Evolutionary conservation across 1,284 basidiomycete species (phyloP).

Genomic region (Neotropicomus parvogracilis): DNA sequence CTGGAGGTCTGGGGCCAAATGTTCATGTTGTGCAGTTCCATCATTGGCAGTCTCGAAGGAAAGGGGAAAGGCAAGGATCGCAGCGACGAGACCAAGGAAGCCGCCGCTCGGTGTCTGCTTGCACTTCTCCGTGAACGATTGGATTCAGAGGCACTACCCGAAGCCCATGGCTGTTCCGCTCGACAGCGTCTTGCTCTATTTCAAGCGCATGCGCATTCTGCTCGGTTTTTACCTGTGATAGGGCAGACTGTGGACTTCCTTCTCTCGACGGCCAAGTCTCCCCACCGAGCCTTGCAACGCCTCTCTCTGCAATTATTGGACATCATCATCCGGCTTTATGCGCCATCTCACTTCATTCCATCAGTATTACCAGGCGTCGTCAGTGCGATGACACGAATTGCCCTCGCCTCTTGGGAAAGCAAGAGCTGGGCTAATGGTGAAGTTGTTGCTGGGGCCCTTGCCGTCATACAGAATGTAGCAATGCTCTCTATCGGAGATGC

Average conservation of each 20-base stretch:
- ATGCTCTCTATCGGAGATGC: slow-evolving; percentile 60
- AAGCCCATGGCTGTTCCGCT: slow-evolving; percentile 24
- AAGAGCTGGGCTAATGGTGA: slow-evolving; percentile 65
- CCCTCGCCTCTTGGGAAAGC: slow-evolving; percentile 49
- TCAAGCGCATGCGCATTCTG: slow-evolving; percentile 44
- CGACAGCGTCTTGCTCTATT: slow-evolving; percentile 43
- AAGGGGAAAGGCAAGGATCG: slow-evolving; percentile 60
- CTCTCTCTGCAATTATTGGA: slow-evolving; percentile 59
- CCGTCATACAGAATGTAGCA: slow-evolving; percentile 54
- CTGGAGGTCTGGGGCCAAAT: slow-evolving; percentile 75
- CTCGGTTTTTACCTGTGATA: slow-evolving; percentile 68
- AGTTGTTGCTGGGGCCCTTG: slow-evolving; percentile 56
- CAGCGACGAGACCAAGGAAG: slow-evolving; percentile 75
- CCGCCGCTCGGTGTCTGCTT: slow-evolving; percentile 55
- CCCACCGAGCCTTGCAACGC: slow-evolving; percentile 58
- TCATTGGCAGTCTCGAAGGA: slow-evolving; percentile 57
- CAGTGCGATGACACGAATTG: slow-evolving; percentile 68
- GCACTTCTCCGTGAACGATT: slow-evolving; percentile 51
- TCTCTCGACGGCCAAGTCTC: slow-evolving; percentile 53
- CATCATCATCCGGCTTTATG: slow-evolving; percentile 57
- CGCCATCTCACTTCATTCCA: slow-evolving; percentile 60
- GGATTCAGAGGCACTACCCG: slow-evolving; percentile 36
- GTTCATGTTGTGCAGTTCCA: slow-evolving; percentile 74
- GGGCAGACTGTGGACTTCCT: slow-evolving; percentile 80
- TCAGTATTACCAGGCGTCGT: slow-evolving; percentile 80